A percentile compares a stretch with the other conserved stretches of the same genome.
phyloP scores from a whole-genome alignment of 2,329 filamentous ascomycete genomes.

The Aspergillus proliferans region DNA sequence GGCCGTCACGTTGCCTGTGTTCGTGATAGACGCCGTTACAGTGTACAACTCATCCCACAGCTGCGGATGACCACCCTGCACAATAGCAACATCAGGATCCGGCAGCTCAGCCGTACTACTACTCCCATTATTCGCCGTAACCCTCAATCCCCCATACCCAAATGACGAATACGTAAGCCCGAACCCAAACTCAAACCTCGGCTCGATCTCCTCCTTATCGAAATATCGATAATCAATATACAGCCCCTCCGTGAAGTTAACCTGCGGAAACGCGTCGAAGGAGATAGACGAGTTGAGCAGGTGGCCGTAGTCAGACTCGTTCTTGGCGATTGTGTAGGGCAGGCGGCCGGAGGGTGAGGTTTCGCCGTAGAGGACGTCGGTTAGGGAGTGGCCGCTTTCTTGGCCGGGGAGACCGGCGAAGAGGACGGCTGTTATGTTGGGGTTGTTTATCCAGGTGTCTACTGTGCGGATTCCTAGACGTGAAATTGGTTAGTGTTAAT shows the following conservation, averaged over 20 bases:
- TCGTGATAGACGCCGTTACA: constrained; percentile 58
- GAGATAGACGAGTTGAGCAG: constrained; percentile 5
- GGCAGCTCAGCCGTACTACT: constrained; percentile 37
- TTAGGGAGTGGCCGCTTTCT: constrained; percentile 72
- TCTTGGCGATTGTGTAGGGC: constrained; percentile 72
- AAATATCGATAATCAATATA: constrained; percentile 20
- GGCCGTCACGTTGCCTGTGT: constrained; percentile 62
- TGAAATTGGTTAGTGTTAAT: background rate
- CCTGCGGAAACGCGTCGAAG: constrained; percentile 4
- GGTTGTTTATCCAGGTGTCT: constrained; percentile 43
- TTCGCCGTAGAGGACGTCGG: constrained; percentile 74
- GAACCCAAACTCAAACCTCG: constrained; percentile 29
- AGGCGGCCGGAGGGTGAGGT: constrained; percentile 71
- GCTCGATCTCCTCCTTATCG: constrained; percentile 12
- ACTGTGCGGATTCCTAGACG: background rate
- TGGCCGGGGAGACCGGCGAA: constrained; percentile 80
- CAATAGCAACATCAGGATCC: constrained; percentile 26
- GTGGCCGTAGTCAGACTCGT: constrained; percentile 55
- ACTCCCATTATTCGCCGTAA: constrained; percentile 38
- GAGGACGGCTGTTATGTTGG: constrained; percentile 77
- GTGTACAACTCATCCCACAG: constrained; percentile 18
- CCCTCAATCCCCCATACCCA: constrained; percentile 66
- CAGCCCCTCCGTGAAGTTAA: constrained; percentile 13
- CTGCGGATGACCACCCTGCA: constrained; percentile 33
- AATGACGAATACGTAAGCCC: constrained; percentile 66